Evolutionary conservation across 1,139 yeast genomes (phyloP), one percentile per base, ranked within the genome.

Genomic region (Geotrichum phurueaensis): DNA sequence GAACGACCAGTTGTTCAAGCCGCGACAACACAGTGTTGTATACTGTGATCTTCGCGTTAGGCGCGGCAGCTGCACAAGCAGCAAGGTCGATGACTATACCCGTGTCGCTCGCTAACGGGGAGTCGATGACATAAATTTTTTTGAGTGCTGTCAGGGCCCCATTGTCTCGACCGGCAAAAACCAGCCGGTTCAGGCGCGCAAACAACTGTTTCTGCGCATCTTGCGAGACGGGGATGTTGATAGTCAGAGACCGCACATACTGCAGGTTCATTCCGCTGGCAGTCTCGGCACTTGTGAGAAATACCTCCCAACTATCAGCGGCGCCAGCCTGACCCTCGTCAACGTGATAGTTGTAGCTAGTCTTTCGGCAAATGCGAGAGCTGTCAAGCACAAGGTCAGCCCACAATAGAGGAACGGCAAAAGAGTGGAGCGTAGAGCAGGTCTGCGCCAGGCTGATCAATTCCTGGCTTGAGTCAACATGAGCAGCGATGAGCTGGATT

Each of bases 21-120:
- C 36, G 43, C 15, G 54, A 29, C n/a, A 51, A 23, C n/a, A 39
- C 36, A 5, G 54, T 51, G 43, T 51, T 51, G 47, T 51, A 51
- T n/a, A 51, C 33, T n/a, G 27, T 29, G 25, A 51, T 20, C 31
- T 29, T 31, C 18, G 45, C 36, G 7, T 22, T 9, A 13, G 45
- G 45, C 18, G 54, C 55, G 33, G 43, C 45, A 15, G 45, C 20
- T 15, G n/a, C 45, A 18, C 45, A 39, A 2, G 45, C 20, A 39
- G 45, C n/a, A 15, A 39, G 45, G 15, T 39, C 45, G 7, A 39
- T 2, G 15, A 6, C 6, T 18, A 39, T 3, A 7, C 45, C 45
- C 9, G 45, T 13, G 6, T 39, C 20, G 20, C n/a, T 39, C 15
- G 45, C 45, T 6, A 39, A 18, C n/a, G 45, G 45, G 15, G 20